These are phyloP conservation scores for Antarctomyces pellizariae DNA, from an alignment of 495 filamentous ascomycete genomes.

Conservation along the genomic window DNA sequence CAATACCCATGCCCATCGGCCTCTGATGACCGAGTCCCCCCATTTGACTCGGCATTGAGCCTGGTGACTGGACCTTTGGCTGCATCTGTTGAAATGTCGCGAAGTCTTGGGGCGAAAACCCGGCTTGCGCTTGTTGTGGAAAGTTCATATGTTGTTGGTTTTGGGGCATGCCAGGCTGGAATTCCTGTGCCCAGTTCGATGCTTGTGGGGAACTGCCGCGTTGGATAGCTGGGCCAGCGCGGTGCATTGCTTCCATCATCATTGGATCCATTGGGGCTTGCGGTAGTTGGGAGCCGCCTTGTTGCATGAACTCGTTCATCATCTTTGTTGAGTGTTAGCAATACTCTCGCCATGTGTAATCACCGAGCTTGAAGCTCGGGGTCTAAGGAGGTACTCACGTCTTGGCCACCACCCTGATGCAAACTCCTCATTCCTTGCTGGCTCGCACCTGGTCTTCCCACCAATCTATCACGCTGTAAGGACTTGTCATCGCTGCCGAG, in stretches of 20 bases:
- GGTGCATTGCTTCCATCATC: constrained; percentile 14
- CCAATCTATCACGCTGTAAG: constrained; percentile 69
- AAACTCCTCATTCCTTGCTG: constrained; percentile 41
- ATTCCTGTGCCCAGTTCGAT: constrained; percentile 47
- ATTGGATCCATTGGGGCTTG: constrained; percentile 44
- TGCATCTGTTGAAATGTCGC: constrained; percentile 59
- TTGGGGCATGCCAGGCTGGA: constrained; percentile 29
- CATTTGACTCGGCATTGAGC: constrained; percentile 26
- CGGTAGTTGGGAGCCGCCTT: constrained; percentile 30
- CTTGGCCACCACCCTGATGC: constrained; percentile 33
- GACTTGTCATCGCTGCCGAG: constrained; percentile 88
- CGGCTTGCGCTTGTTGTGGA: constrained; percentile 39
- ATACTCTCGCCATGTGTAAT: not conserved
- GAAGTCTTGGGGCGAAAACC: constrained; percentile 70
- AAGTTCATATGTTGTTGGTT: constrained; percentile 61
- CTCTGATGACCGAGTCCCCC: constrained; percentile 24
- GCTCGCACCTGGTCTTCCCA: constrained; percentile 33
- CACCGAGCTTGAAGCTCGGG: not conserved
- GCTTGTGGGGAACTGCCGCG: constrained; percentile 33
- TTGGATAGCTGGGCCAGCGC: constrained; percentile 28
- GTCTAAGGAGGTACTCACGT: constrained; percentile 20
- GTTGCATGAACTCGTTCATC: constrained; percentile 82
- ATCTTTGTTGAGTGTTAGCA: constrained; percentile 28
- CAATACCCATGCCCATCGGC: constrained; percentile 35
- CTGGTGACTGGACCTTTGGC: constrained; percentile 21